Evolutionary conservation across 2,329 filamentous ascomycete species (phyloP).

Genomic region (Exophiala bonariae): DNA sequence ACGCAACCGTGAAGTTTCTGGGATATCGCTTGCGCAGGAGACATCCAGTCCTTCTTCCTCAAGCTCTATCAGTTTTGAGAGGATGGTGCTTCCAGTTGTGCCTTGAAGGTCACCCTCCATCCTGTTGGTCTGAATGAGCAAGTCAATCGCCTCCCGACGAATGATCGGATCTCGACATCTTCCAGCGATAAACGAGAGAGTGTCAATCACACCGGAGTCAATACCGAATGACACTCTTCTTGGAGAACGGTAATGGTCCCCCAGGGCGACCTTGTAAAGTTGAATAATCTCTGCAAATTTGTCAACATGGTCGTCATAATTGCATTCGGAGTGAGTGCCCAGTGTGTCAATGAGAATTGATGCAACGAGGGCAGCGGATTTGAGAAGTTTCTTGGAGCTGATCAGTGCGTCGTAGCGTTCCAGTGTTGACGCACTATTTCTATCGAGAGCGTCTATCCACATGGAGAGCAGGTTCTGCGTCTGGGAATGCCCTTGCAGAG

Average conservation of each 20-base stretch:
- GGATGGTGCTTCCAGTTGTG: constrained; percentile 20
- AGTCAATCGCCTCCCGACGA: constrained; percentile 29
- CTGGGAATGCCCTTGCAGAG: constrained; percentile 12
- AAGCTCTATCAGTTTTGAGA: constrained; percentile 21
- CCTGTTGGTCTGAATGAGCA: constrained; percentile 26
- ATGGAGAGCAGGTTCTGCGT: constrained; percentile 18
- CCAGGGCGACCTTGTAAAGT: constrained; percentile 28
- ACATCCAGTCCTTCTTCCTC: constrained; percentile 22
- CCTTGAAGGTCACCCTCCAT: constrained; percentile 26
- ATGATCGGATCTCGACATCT: constrained; percentile 33
- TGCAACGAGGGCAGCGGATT: constrained; percentile 23
- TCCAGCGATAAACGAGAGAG: constrained; percentile 31
- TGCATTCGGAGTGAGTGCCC: constrained; percentile 18
- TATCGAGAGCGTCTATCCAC: constrained; percentile 23
- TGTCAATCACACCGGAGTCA: constrained; percentile 31
- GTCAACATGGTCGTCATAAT: constrained; percentile 29
- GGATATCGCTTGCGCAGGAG: constrained; percentile 18
- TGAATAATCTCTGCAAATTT: constrained; percentile 30
- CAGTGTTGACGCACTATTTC: constrained; percentile 8
- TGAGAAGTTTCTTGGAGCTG: constrained; percentile 23
- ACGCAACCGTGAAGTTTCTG: constrained; percentile 20
- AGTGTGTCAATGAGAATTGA: constrained; percentile 25
- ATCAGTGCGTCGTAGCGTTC: constrained; percentile 23
- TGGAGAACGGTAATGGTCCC: constrained; percentile 14
- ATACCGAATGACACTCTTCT: constrained; percentile 30